A percentile compares a stretch with the other conserved stretches of the same genome.
Evolutionary conservation across 108 stramenopile genomes (phyloP).

Genomic region (Nitzschia sp.): DNA sequence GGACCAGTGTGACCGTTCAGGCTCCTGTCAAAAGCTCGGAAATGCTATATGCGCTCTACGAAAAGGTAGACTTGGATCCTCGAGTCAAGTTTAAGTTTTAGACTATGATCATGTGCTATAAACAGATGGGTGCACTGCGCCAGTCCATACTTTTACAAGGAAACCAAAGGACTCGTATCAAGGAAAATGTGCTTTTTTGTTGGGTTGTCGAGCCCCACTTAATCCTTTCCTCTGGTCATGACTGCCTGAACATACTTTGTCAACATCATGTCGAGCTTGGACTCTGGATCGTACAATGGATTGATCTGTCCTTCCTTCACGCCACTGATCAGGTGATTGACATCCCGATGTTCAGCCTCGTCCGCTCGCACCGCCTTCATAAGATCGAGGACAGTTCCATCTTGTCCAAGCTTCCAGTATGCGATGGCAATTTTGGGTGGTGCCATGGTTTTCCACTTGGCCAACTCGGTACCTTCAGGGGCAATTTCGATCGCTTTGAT

Average conservation of each 20-base stretch:
- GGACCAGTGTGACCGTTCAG: slow-evolving; percentile 83
- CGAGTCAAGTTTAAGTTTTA: slow-evolving; percentile 92
- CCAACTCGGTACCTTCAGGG: slow-evolving; percentile 80
- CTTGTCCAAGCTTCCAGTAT: slow-evolving; percentile 87
- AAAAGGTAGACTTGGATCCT: slow-evolving; percentile 77
- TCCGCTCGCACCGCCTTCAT: slow-evolving; percentile 92
- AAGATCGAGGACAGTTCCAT: slow-evolving; percentile 90
- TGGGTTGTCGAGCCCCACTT: neutral
- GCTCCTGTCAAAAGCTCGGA: slow-evolving; percentile 83
- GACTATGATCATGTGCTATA: slow-evolving; percentile 16
- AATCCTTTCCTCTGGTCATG: slow-evolving; percentile 46
- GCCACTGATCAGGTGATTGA: slow-evolving; percentile 79
- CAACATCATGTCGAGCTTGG: slow-evolving; percentile 66
- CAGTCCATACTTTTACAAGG: neutral
- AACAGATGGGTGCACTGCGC: no score
- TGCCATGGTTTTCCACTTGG: slow-evolving; percentile 62
- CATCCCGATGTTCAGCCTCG: slow-evolving; percentile 94
- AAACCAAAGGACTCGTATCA: neutral
- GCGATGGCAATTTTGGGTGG: slow-evolving; percentile 79
- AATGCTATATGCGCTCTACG: slow-evolving; percentile 85
- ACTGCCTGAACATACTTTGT: slow-evolving; percentile 78
- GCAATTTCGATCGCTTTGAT: slow-evolving; percentile 86
- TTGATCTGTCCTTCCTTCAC: slow-evolving; percentile 62
- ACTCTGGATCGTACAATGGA: slow-evolving; percentile 70
- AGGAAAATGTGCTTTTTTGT: neutral